Base-by-base conservation (phyloP, 2,329 filamentous ascomycete genomes). In the Periconia macrospinosa region DNA sequence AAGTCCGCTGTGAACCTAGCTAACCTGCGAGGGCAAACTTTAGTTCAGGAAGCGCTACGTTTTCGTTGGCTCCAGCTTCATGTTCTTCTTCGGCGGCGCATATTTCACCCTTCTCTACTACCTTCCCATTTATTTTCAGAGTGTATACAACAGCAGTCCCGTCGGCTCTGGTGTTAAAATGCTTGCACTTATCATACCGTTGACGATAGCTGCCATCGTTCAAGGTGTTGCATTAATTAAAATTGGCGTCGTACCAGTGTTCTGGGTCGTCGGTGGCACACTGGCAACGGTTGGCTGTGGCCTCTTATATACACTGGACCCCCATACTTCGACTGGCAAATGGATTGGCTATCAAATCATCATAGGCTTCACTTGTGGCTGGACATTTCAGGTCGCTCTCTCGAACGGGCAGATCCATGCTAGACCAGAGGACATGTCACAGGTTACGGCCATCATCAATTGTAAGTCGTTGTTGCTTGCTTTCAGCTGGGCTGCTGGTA, bases 41-140 rank as follows among this genome's bases (percentile, higher is more conserved):
- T n/a, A n/a, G n/a, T n/a, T n/a, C n/a, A n/a, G n/a, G n/a, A n/a
- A n/a, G n/a, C n/a, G n/a, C n/a, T n/a, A n/a, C n/a, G n/a, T n/a
- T n/a, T n/a, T n/a, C n/a, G n/a, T n/a, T n/a, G n/a, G n/a, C n/a
- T n/a, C n/a, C n/a, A n/a, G n/a, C n/a, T n/a, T n/a, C n/a, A n/a
- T n/a, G n/a, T n/a, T n/a, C n/a, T n/a, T n/a, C n/a, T n/a, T 66
- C 50, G 41, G 56, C 58, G 74, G 75, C 10, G 47, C 55, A 13
- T 76, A 71, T 50, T 71, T 76, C 52, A 20, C 76, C 14, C 47
- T 74, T 2, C 57, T 79, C 10, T 80, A 79, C 63, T 79, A 78
- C 57, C 65, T 80, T 0, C 78, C 78, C 9, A 76, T 81, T 33
- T 81, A 79, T 59, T 81, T 82, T 65, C 79, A 82, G 61, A 66